Percentiles rank a stretch among this genome's conserved stretches.
These are phyloP conservation scores for Epichloe coenophiala DNA, from an alignment of 2,329 filamentous ascomycete genomes.

Conservation along the genomic window DNA sequence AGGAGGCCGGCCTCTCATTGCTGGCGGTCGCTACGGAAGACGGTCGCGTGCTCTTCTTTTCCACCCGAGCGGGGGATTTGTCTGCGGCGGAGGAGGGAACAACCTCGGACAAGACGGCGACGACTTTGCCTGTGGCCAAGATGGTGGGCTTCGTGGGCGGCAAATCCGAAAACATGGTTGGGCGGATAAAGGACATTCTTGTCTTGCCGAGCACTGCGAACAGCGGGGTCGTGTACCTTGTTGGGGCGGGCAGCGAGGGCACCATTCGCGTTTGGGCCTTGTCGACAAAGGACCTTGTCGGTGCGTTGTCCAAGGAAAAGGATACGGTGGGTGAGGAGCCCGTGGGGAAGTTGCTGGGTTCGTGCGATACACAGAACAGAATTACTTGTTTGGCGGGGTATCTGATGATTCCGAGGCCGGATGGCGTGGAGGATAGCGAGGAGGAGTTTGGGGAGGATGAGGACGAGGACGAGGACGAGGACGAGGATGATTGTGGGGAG, in stretches of 20 bases:
- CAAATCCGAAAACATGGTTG: constrained; percentile 47
- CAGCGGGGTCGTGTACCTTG: constrained; percentile 37
- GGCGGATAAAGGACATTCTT: constrained; percentile 81
- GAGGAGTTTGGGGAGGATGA: constrained; percentile 31
- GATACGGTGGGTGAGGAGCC: constrained; percentile 14
- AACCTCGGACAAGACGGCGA: constrained; percentile 18
- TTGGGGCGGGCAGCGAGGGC: constrained; percentile 76
- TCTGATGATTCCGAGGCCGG: constrained; percentile 60
- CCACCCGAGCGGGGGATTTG: constrained; percentile 42
- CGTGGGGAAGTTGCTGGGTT: constrained; percentile 56
- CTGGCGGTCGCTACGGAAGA: constrained; percentile 81
- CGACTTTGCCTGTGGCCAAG: constrained; percentile 44
- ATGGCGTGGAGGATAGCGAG: constrained; percentile 46
- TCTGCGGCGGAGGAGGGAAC: constrained; percentile 23
- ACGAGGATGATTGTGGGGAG: constrained; percentile 6
- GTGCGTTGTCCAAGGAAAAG: constrained; percentile 15
- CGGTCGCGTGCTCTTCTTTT: constrained; percentile 73
- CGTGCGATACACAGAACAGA: constrained; percentile 73
- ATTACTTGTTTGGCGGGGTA: constrained; percentile 85
- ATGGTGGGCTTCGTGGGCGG: constrained; percentile 70
- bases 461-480: constrained; percentile 19
- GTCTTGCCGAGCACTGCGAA: constrained; percentile 35
- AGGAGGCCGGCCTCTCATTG: constrained; percentile 27
- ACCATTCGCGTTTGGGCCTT: constrained; percentile 67
- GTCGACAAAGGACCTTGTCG: constrained; percentile 24